Evolutionary conservation across 2,329 filamentous ascomycete genomes (phyloP).

Genomic region (Capronia americana): DNA sequence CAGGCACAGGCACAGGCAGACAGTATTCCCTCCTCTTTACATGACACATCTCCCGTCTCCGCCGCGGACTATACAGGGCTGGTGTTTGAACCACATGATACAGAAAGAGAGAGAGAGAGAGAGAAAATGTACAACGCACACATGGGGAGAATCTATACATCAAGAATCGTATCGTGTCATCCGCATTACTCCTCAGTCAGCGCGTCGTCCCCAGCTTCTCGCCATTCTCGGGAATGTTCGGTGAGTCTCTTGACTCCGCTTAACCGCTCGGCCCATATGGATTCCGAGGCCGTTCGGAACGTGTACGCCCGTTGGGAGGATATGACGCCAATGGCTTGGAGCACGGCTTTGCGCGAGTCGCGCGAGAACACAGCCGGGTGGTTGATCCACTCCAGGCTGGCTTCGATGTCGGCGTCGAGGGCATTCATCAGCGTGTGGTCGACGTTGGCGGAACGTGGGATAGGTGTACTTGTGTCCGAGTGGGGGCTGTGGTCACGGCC

Average conservation of each 20-base stretch:
- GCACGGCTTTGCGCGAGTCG: conserved; percentile 91
- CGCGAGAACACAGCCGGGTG: conserved; percentile 94
- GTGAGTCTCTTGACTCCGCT: conserved; percentile 80
- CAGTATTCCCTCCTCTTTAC: background rate
- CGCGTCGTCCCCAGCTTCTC: conserved; percentile 77
- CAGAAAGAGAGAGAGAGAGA: conserved; percentile 3
- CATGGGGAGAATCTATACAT: conserved; percentile 23
- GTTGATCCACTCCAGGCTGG: conserved; percentile 94
- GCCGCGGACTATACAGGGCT: conserved; percentile 5
- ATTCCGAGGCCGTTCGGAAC: conserved; percentile 87
- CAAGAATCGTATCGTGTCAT: conserved; percentile 30
- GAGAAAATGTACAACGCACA: conserved; percentile 15
- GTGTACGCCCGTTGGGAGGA: conserved; percentile 93
- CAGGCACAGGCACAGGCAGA: background rate
- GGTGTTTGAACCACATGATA: conserved; percentile 8
- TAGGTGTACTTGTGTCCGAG: conserved; percentile 51
- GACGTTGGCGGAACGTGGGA: conserved; percentile 65
- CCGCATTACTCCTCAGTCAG: conserved; percentile 40
- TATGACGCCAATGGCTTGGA: conserved; percentile 96
- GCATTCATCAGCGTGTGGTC: conserved; percentile 81
- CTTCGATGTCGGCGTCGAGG: conserved; percentile 87
- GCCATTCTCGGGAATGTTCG: conserved; percentile 87
- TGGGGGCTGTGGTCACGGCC: conserved; percentile 46
- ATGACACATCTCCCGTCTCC: conserved; percentile 12
- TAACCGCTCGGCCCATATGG: conserved; percentile 85